phyloP scores from a whole-genome alignment of 1,139 yeast genomes.

The Saccharomyces hybrid region DNA sequence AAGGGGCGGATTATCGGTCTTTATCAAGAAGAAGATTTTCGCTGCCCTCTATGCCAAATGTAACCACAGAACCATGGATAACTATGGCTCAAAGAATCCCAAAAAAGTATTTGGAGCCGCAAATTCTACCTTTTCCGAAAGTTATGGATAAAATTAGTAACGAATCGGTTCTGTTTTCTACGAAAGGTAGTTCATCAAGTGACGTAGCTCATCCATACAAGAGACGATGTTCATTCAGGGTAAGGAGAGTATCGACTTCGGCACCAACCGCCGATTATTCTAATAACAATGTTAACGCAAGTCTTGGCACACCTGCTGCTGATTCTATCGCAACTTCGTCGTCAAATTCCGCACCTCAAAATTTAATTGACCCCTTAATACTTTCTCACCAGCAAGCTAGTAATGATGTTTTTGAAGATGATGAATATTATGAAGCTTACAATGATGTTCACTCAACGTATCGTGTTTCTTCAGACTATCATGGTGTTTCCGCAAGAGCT shows the following conservation, averaged over 20 bases:
- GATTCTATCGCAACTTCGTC: conserved; percentile 1
- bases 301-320: conserved; percentile 1
- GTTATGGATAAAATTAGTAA: conserved; percentile 20
- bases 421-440: conserved; percentile 18
- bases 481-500: conserved; percentile 1
- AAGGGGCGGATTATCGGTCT: conserved; percentile 1
- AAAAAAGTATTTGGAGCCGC: conserved; percentile 25
- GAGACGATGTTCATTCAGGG: conserved; percentile 16
- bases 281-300: conserved; percentile 9
- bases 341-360: not conserved
- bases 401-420: conserved; percentile 13
- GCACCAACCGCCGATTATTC: conserved; percentile 14
- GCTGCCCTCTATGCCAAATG: conserved; percentile 3
- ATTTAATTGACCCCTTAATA: not conserved
- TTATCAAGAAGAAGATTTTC: conserved; percentile 6
- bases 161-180: not conserved
- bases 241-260: conserved; percentile 29
- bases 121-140: conserved; percentile 28
- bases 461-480: conserved; percentile 2
- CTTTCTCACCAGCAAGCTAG: not conserved
- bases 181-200: not conserved
- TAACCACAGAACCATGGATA: conserved; percentile 22
- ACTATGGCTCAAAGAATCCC: conserved; percentile 27
- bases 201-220: not conserved
- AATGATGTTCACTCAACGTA: conserved; percentile 9